Conservation (phyloP, 495 filamentous ascomycete species). For the Daldinia vernicosa region DNA sequence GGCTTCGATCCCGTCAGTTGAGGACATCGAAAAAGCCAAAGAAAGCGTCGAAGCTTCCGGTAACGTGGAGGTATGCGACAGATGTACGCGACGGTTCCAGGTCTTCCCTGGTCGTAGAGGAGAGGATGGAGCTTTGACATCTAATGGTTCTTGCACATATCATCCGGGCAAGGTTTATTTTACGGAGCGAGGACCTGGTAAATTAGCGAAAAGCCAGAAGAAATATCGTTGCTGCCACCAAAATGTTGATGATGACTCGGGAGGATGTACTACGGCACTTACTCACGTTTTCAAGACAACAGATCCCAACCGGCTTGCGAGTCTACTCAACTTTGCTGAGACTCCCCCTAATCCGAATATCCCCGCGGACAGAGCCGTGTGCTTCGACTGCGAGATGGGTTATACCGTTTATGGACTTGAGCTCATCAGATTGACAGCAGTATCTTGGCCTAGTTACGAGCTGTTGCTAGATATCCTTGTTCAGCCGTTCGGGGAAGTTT, state of each 20-base stretch:
- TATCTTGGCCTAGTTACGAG: conserved; percentile 82
- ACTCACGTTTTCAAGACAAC: conserved; percentile 90
- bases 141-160: conserved; percentile 77
- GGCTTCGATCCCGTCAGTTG: conserved; percentile 65
- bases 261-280: conserved; percentile 73
- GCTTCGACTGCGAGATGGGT: conserved; percentile 97
- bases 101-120: conserved; percentile 87
- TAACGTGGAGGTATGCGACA: conserved; percentile 88
- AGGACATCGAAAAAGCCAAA: conserved; percentile 61
- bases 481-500: conserved; percentile 78
- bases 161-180: conserved; percentile 74
- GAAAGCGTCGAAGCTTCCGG: conserved; percentile 70
- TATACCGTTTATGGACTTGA: conserved; percentile 90
- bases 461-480: conserved; percentile 86
- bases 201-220: conserved; percentile 60
- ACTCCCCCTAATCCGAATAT: conserved; percentile 71
- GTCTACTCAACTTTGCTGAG: conserved; percentile 77
- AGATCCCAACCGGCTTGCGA: conserved; percentile 76
- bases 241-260: conserved; percentile 66
- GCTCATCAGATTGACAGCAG: conserved; percentile 85
- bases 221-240: conserved; percentile 82
- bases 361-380: conserved; percentile 63
- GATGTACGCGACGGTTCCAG: conserved; percentile 86
- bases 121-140: conserved; percentile 80
- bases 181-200: conserved; percentile 53